Evolutionary conservation across 108 stramenopile species (phyloP), one percentile per base, ranked within the genome.

Genomic region (Asterionellopsis glacialis): DNA sequence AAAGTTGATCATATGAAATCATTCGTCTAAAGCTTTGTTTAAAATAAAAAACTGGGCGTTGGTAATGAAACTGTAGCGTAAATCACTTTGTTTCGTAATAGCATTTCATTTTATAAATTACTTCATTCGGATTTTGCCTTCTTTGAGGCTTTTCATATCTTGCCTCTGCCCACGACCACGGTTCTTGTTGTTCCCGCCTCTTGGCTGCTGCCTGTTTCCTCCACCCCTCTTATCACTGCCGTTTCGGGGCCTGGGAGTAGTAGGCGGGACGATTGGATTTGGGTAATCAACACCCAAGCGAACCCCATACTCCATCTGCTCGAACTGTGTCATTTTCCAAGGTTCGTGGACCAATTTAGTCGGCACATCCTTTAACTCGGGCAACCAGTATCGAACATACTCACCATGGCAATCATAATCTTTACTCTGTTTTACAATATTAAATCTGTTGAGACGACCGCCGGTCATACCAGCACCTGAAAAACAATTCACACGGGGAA

Each of bases 321-420:
- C 69, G 38, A 75, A 79, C 51, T 86, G 82, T 10, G 70, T 87
- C 90, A 95, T 90, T 62, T 90, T 82, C 93, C 93, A 95, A 9
- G 93, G 93, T 59, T 89, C 86, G 55, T 91, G 88, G 4, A 94
- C 75, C 49, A 68, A 75, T 33, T 80, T 62, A 40, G 80, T 83
- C 1, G 93, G 93, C 1, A 94, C 84, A 65, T 89, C 61, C 59
- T 79, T 76, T 18, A 94, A 55, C 61, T 98, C 96, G 0, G 98
- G 98, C 41, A 87, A 67, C 98, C 98, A 99, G 44, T 90, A 84
- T 15, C 94, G 77, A 21, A 97, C 94, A 65, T 97, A 98, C 14
- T 91, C 95, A 9, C 95, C 98, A 42, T 95, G 76, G 42, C 79
- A 69, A 51, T 99, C 98, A 70, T 98, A 99, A 59, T 96, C 92